Evolutionary conservation across 108 stramenopile species (phyloP), one percentile per base, ranked within the genome.

Genomic region (Nitzschia putrida): DNA sequence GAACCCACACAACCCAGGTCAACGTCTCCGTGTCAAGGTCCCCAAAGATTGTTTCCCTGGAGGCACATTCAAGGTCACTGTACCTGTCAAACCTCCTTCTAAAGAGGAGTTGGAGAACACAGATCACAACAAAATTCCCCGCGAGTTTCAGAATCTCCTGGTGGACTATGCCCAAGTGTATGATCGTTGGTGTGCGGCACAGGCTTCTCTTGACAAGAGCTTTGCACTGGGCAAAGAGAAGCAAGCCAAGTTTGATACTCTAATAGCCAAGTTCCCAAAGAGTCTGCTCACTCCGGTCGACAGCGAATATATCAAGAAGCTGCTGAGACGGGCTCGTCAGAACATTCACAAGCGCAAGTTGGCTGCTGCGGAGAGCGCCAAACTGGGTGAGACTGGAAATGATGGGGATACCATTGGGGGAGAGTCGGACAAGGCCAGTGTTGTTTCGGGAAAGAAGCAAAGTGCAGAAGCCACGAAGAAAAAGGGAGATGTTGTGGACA

Each of bases 1-100:
- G 39, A 93, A 93, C 74, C 92, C 92, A 41, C 84, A 85, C 45
- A 76, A 86, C 38, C 83, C 81, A 18, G 86, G 85, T 22, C 93
- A 94, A 71, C 84, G 80, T 60, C 73, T 94, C n/a, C 84, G 83
- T 43, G 90, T 91, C 24, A 69, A 80, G 43, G 83, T 91, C 21
- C 93, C 93, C 0, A 80, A 86, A 29, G 86, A 87, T 52, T 66
- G 68, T 24, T 52, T 59, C 51, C 78, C 86, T 14, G 92, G 90
- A 9, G 72, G 77, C 20, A 85, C 78, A 57, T 91, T 90, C 64
- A 78, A 80, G 37, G 93, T 88, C 10, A 88, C 76, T 11, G 85
- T 94, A 9, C 89, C 93, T 13, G 74, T 73, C 52, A 69, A 78
- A 52, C 66, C 45, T 20, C 47, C 52, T 26, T 56, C 60, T 3